These are phyloP conservation scores for Afroboletus lepidellus DNA, from an alignment of 1,284 basidiomycete species.

Conservation along the genomic window DNA sequence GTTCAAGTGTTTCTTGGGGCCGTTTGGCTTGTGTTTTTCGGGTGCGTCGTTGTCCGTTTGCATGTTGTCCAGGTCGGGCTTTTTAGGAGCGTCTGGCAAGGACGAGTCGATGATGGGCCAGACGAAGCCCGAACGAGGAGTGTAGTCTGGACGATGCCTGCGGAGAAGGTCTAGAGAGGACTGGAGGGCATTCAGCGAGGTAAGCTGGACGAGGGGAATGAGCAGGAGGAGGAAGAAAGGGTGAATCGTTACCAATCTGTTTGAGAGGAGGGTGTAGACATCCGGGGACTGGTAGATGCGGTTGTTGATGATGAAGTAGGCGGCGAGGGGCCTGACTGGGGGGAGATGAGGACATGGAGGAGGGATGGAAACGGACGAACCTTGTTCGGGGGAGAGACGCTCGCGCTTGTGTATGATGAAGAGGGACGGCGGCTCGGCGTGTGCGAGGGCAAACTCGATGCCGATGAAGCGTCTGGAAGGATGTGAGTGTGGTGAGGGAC, in stretches of 20 bases:
- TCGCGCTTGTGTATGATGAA: constrained; percentile 88
- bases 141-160: constrained; percentile 70
- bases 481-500: background rate
- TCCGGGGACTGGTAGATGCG: constrained; percentile 85
- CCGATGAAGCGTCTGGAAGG: constrained; percentile 71
- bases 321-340: constrained; percentile 68
- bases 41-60: constrained; percentile 21
- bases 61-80: constrained; percentile 37
- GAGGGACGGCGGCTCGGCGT: constrained; percentile 71
- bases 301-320: constrained; percentile 84
- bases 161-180: constrained; percentile 69
- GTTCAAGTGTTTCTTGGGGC: constrained; percentile 61
- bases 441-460: constrained; percentile 79
- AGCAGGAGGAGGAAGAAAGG: background rate
- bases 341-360: background rate
- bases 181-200: constrained; percentile 70
- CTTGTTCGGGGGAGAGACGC: constrained; percentile 75
- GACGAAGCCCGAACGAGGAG: constrained; percentile 74
- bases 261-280: constrained; percentile 77
- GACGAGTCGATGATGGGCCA: constrained; percentile 72
- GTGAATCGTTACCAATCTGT: constrained; percentile 57
- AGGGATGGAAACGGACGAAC: constrained; percentile 39
- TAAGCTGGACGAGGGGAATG: constrained; percentile 46
- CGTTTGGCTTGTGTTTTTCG: constrained; percentile 31
- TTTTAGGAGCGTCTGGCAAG: constrained; percentile 43